A percentile compares a stretch with the other conserved stretches of the same genome.
Evolutionary conservation across 352 stramenopile species (phyloP).

Genomic region (Phytophthora meadii): DNA sequence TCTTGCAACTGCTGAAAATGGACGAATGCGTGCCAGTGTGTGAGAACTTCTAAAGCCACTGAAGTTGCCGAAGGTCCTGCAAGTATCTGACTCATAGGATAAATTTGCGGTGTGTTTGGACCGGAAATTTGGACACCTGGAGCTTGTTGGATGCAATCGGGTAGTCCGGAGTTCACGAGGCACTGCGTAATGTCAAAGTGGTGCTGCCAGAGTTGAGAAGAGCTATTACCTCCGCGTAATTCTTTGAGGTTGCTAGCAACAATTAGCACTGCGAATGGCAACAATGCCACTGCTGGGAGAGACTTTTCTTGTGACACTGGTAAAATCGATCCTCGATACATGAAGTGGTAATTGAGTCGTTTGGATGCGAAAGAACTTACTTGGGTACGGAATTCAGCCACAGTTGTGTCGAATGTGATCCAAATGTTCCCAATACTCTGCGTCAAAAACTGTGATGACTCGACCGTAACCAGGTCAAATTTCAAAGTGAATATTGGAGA

Average conservation of each 20-base stretch:
- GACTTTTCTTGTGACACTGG: constrained; percentile 24
- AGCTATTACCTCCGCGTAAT: not conserved
- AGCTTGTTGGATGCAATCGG: constrained; percentile 23
- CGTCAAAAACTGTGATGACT: constrained; percentile 15
- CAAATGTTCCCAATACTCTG: constrained; percentile 24
- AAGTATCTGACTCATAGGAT: constrained; percentile 18
- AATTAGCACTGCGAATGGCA: constrained; percentile 41
- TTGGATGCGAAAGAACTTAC: constrained; percentile 8
- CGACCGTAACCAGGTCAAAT: constrained; percentile 13
- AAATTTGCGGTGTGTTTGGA: constrained; percentile 9
- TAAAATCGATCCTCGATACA: constrained; percentile 42
- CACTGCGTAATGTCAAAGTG: constrained; percentile 24
- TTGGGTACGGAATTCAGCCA: constrained; percentile 25
- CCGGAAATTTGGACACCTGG: not conserved
- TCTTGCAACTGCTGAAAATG: constrained; percentile 63
- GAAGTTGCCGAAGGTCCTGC: constrained; percentile 1
- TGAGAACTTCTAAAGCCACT: constrained; percentile 44
- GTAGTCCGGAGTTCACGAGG: constrained; percentile 39
- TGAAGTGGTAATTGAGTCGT: constrained; percentile 29
- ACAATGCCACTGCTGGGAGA: constrained; percentile 24
- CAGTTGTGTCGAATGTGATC: constrained; percentile 22
- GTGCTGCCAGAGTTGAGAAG: constrained; percentile 28
- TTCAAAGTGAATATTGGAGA: constrained; percentile 28
- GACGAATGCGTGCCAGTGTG: constrained; percentile 59
- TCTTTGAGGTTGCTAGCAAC: not conserved